A percentile compares a stretch with the other conserved stretches of the same genome.
Evolutionary conservation across 2,329 filamentous ascomycete genomes (phyloP).

Genomic region (Ophiosphaerella korrae): DNA sequence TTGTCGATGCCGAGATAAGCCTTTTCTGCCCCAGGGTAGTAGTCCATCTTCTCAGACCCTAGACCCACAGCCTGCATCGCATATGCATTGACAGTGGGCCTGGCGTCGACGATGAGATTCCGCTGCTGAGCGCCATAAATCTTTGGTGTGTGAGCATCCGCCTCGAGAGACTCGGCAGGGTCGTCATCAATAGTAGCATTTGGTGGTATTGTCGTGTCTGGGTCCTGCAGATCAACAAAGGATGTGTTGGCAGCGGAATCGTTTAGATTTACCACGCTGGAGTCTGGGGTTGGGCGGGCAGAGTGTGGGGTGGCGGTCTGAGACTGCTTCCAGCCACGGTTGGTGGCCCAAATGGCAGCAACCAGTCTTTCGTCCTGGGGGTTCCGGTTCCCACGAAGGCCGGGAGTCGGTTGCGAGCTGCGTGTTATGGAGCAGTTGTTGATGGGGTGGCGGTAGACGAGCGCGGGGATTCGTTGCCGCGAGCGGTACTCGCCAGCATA

Average conservation of each 20-base stretch:
- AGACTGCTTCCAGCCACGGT: slow-evolving; percentile 43
- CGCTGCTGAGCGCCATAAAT: slow-evolving; percentile 91
- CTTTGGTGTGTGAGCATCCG: slow-evolving; percentile 38
- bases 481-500: slow-evolving; percentile 91
- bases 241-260: slow-evolving; percentile 42
- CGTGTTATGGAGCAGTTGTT: slow-evolving; percentile 97
- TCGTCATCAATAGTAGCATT: slow-evolving; percentile 34
- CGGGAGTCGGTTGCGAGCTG: slow-evolving; percentile 89
- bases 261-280: slow-evolving; percentile 40
- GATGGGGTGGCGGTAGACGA: slow-evolving; percentile 93
- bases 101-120: slow-evolving; percentile 94
- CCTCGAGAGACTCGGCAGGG: slow-evolving; percentile 43
- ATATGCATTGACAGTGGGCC: slow-evolving; percentile 90
- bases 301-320: slow-evolving; percentile 30
- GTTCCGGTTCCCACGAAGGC: slow-evolving; percentile 84
- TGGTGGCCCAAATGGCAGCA: slow-evolving; percentile 85
- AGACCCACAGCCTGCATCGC: slow-evolving; percentile 92
- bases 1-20: slow-evolving; percentile 96
- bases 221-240: slow-evolving; percentile 39
- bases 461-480: slow-evolving; percentile 80
- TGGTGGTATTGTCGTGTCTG: slow-evolving; percentile 18
- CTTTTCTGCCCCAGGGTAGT: slow-evolving; percentile 91
- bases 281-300: slow-evolving; percentile 35
- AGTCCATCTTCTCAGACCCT: slow-evolving; percentile 96
- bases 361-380: slow-evolving; percentile 95